Conservation (phyloP, 1,284 basidiomycete species). For the Sanghuangporus baumii region DNA sequence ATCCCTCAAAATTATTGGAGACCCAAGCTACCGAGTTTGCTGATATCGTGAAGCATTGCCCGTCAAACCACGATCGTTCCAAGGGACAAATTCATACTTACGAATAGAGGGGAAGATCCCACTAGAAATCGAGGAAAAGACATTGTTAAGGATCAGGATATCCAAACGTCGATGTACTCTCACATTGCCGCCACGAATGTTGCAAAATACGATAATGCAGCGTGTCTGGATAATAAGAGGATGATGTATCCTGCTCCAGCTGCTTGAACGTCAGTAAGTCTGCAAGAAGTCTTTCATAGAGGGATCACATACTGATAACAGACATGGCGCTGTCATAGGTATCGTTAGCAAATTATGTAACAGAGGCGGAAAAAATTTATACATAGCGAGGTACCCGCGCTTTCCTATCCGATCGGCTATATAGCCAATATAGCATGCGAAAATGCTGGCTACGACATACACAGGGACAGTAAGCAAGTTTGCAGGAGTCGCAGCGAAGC, state of each 20-base stretch:
- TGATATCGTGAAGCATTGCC: neutral
- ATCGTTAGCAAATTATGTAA: neutral
- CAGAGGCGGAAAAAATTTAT: conserved; percentile 24
- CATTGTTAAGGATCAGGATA: neutral
- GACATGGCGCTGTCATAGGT: conserved; percentile 27
- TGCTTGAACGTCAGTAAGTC: neutral
- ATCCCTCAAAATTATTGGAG: conserved; percentile 67
- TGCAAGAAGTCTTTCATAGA: too few species aligned
- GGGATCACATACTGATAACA: conserved; percentile 30
- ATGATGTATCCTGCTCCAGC: neutral
- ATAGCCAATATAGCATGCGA: conserved; percentile 59
- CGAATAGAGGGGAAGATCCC: conserved; percentile 68
- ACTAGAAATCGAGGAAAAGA: conserved; percentile 25
- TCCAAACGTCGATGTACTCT: conserved; percentile 20
- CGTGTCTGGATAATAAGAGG: neutral
- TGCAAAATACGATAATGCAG: neutral
- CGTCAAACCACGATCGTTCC: neutral
- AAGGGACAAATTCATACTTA: conserved; percentile 29
- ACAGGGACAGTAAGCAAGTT: conserved; percentile 70
- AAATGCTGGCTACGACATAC: conserved; percentile 59
- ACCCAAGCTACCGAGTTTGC: conserved; percentile 43
- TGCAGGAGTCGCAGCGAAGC: conserved; percentile 62
- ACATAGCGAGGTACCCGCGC: conserved; percentile 60
- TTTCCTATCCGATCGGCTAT: conserved; percentile 55
- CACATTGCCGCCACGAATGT: conserved; percentile 51